Conservation (phyloP, 176 grass and related monocot genomes). For the Zizania latifolia region DNA sequence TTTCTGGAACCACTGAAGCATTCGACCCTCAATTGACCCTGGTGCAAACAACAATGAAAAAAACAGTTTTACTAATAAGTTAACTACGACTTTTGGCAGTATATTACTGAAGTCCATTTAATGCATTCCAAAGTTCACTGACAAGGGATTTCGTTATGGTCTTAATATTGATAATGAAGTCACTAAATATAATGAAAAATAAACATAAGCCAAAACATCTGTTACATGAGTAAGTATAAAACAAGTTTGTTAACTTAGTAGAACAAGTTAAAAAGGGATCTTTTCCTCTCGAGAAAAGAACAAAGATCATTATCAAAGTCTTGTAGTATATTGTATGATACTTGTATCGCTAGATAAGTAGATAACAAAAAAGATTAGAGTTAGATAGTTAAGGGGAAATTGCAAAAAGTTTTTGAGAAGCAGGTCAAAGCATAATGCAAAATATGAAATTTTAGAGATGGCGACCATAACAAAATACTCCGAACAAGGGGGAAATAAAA, state of each 20-base stretch:
- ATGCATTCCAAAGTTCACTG: neutral
- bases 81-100: neutral
- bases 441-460: constrained; percentile 9
- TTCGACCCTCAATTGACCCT: constrained; percentile 61
- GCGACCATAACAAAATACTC: neutral
- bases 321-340: neutral
- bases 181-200: neutral
- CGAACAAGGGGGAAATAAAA: neutral
- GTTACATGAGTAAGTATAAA: neutral
- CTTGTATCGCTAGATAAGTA: neutral
- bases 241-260: neutral
- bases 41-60: constrained; percentile 21
- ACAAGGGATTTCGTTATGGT: neutral
- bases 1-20: constrained; percentile 73
- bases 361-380: neutral
- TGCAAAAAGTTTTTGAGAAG: neutral
- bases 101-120: neutral
- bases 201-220: constrained; percentile 3
- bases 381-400: neutral
- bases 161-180: neutral
- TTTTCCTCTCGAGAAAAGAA: neutral
- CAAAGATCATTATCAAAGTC: neutral
- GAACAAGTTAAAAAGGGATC: neutral
- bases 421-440: neutral
- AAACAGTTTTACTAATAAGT: constrained; percentile 17